phyloP scores from a whole-genome alignment of 768 basidiomycete genomes.

The Tulasnella sp. region DNA sequence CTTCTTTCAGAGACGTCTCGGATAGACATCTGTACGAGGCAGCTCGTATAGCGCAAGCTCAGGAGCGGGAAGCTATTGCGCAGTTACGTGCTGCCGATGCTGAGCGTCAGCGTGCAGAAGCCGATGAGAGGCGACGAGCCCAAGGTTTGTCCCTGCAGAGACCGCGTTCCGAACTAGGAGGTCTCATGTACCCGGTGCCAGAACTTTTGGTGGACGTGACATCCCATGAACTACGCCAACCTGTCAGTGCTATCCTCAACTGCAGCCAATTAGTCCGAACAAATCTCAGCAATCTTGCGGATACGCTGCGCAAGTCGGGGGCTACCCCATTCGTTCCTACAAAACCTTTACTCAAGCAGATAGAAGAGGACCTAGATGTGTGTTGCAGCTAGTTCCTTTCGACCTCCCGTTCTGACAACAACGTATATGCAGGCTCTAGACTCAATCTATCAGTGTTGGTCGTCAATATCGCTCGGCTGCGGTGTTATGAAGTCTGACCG shows the following conservation, averaged over 20 bases:
- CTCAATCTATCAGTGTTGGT: constrained; percentile 39
- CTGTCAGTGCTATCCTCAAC: constrained; percentile 36
- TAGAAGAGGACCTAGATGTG: constrained; percentile 35
- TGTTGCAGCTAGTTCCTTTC: background rate
- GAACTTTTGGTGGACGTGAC: constrained; percentile 43
- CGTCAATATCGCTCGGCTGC: background rate
- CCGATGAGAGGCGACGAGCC: constrained; percentile 35
- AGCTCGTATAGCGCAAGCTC: constrained; percentile 35
- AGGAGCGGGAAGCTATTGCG: constrained; percentile 36
- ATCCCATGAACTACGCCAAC: constrained; percentile 36
- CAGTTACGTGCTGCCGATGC: constrained; percentile 34
- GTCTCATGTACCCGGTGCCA: background rate
- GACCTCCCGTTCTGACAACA: background rate
- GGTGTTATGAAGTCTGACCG: background rate
- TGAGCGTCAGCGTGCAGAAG: constrained; percentile 32
- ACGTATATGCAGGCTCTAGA: constrained; percentile 35
- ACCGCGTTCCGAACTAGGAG: background rate
- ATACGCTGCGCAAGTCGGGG: constrained; percentile 29
- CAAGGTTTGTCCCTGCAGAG: constrained; percentile 32
- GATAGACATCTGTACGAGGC: constrained; percentile 32
- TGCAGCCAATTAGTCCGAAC: constrained; percentile 38
- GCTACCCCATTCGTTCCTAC: constrained; percentile 26
- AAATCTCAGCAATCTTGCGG: constrained; percentile 35
- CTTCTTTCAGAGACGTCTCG: constrained; percentile 31
- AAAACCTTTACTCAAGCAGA: constrained; percentile 22